Evolutionary conservation across 805 yeast genomes (phyloP).

Genomic region (Nakazawaea wyomingensis): DNA sequence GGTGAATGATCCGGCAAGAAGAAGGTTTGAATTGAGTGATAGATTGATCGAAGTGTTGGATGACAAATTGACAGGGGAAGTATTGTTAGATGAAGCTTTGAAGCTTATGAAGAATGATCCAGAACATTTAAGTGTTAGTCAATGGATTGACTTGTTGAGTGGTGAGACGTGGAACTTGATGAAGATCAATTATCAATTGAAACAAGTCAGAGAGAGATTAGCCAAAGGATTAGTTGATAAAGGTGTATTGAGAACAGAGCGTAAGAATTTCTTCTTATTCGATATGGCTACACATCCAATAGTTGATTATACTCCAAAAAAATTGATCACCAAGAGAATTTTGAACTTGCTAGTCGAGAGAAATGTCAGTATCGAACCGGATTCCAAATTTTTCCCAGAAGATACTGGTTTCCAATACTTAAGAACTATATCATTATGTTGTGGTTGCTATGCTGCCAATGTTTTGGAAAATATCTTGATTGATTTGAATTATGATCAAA

Average conservation of each 20-base stretch:
- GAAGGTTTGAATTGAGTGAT: constrained; percentile 83
- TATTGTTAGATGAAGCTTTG: constrained; percentile 86
- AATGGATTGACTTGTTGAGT: constrained; percentile 89
- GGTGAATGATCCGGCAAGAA: constrained; percentile 88
- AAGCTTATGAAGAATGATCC: constrained; percentile 84
- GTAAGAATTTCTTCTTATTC: constrained; percentile 87
- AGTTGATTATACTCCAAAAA: constrained; percentile 81
- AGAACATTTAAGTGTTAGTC: constrained; percentile 68
- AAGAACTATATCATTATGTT: constrained; percentile 75
- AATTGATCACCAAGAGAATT: constrained; percentile 68
- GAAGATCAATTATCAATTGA: constrained; percentile 91
- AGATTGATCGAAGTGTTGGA: constrained; percentile 84
- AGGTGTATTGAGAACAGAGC: constrained; percentile 92
- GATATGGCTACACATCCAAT: constrained; percentile 99
- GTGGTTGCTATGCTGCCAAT: constrained; percentile 93
- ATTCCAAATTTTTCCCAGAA: constrained; percentile 64
- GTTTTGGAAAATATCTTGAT: constrained; percentile 86
- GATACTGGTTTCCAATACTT: constrained; percentile 63
- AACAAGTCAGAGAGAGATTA: constrained; percentile 93
- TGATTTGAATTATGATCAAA: constrained; percentile 72
- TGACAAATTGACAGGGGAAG: constrained; percentile 88
- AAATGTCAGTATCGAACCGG: constrained; percentile 50
- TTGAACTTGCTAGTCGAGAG: constrained; percentile 66
- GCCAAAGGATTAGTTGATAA: constrained; percentile 97
- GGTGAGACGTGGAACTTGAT: constrained; percentile 98